Conservation (phyloP, 2,329 filamentous ascomycete species). For the Calycina herbarum region DNA sequence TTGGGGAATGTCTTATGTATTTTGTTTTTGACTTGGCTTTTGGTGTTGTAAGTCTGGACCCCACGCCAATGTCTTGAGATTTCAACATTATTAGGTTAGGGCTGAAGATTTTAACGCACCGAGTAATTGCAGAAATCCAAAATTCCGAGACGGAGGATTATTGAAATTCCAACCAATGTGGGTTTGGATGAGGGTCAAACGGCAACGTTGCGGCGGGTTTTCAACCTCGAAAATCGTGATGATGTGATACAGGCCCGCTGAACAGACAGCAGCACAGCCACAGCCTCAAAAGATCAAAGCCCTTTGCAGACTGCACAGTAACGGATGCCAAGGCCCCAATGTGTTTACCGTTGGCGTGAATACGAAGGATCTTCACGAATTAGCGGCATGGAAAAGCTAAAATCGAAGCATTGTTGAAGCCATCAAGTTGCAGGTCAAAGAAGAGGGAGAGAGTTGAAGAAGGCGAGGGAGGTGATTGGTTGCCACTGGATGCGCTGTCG, state of each 20-base stretch:
- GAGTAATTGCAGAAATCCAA: neutral
- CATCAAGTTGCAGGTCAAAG: neutral
- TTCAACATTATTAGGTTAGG: neutral
- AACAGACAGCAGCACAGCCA: neutral
- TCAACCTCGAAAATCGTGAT: neutral
- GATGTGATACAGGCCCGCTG: neutral
- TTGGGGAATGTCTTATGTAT: conserved; percentile 1
- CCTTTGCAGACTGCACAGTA: neutral
- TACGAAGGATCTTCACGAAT: neutral
- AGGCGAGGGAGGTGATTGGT: neutral
- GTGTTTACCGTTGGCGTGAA: neutral
- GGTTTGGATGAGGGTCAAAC: neutral
- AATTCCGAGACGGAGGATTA: neutral
- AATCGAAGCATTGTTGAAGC: neutral
- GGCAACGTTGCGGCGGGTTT: neutral
- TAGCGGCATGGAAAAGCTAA: neutral
- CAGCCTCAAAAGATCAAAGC: conserved; percentile 1
- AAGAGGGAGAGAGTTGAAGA: neutral
- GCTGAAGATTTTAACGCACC: neutral
- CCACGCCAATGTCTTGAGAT: neutral
- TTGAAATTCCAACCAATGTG: neutral
- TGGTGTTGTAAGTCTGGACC: neutral
- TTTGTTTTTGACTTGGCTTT: neutral
- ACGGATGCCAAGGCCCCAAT: neutral
- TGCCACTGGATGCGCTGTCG: neutral